phyloP scores from a whole-genome alignment of 2,329 filamentous ascomycete genomes.

The Thielaviopsis punctulata region DNA sequence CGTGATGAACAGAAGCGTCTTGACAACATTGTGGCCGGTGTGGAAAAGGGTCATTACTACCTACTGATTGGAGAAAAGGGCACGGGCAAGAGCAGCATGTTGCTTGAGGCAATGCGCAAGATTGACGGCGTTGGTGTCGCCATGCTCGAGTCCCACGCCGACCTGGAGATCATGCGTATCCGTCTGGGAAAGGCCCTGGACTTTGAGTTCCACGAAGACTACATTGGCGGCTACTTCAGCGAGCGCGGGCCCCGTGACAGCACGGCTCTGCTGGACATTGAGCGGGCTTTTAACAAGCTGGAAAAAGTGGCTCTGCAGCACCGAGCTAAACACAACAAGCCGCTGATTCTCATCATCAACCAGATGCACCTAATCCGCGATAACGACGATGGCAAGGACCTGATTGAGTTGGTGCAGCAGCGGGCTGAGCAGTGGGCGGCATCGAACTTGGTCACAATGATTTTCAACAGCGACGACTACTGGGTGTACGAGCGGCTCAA shows the following conservation, averaged over 20 bases:
- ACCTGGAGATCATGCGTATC: slow-evolving; percentile 87
- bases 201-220: slow-evolving; percentile 95
- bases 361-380: slow-evolving; percentile 82
- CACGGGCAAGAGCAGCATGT: slow-evolving; percentile 90
- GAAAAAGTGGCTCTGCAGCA: slow-evolving; percentile 80
- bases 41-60: slow-evolving; percentile 66
- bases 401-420: slow-evolving; percentile 89
- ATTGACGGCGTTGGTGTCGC: slow-evolving; percentile 75
- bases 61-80: slow-evolving; percentile 90
- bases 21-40: slow-evolving; percentile 65
- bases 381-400: slow-evolving; percentile 79
- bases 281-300: slow-evolving; percentile 90
- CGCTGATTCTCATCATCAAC: slow-evolving; percentile 86
- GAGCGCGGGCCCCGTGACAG: slow-evolving; percentile 85
- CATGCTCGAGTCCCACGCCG: slow-evolving; percentile 93
- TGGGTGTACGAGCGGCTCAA: slow-evolving; percentile 96
- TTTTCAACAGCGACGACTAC: slow-evolving; percentile 95
- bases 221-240: slow-evolving; percentile 89
- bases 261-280: slow-evolving; percentile 83
- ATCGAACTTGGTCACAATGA: slow-evolving; percentile 71
- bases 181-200: slow-evolving; percentile 85
- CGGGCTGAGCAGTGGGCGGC: slow-evolving; percentile 94
- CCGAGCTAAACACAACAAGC: slow-evolving; percentile 42
- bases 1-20: slow-evolving; percentile 69
- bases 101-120: slow-evolving; percentile 87